These are phyloP conservation scores for barrel medic (Medicago truncatula) DNA, from an alignment of 306 rosid species.

Conservation along the genomic window DNA sequence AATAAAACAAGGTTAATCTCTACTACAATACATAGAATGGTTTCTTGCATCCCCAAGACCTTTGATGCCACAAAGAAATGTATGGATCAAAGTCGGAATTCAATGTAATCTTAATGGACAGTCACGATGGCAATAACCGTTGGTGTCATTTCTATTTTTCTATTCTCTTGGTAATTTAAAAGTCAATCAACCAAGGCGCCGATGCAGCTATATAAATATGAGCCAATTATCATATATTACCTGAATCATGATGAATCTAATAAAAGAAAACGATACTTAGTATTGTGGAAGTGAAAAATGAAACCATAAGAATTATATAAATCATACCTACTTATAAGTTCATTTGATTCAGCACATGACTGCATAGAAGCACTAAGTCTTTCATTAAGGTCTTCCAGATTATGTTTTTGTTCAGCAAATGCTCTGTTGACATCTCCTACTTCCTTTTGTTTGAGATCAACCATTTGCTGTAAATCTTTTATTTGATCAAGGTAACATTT, in stretches of 20 bases:
- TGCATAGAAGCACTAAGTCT: constrained; percentile 81
- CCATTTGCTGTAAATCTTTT: constrained; percentile 59
- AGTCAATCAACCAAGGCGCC: constrained; percentile 14
- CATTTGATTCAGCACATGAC: constrained; percentile 90
- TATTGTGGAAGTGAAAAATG: constrained; percentile 19
- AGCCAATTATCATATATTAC: constrained; percentile 16
- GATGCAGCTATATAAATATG: constrained; percentile 31
- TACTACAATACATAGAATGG: neutral
- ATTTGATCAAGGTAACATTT: constrained; percentile 71
- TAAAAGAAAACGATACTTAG: constrained; percentile 24
- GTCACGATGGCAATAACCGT: neutral
- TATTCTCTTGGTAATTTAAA: constrained; percentile 11
- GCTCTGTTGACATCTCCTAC: constrained; percentile 62
- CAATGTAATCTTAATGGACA: constrained; percentile 5
- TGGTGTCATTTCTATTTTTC: neutral
- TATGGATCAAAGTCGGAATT: neutral
- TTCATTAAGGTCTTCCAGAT: constrained; percentile 78
- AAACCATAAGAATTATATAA: constrained; percentile 21
- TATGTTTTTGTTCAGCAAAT: constrained; percentile 76
- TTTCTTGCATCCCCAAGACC: constrained; percentile 24
- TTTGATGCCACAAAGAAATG: constrained; percentile 3
- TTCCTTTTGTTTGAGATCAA: constrained; percentile 79
- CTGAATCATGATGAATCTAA: constrained; percentile 31
- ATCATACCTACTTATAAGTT: constrained; percentile 74
- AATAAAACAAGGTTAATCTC: constrained; percentile 15